These are phyloP conservation scores for Diaporthe aspalathi DNA, from an alignment of 2,329 filamentous ascomycete genomes.

Conservation along the genomic window DNA sequence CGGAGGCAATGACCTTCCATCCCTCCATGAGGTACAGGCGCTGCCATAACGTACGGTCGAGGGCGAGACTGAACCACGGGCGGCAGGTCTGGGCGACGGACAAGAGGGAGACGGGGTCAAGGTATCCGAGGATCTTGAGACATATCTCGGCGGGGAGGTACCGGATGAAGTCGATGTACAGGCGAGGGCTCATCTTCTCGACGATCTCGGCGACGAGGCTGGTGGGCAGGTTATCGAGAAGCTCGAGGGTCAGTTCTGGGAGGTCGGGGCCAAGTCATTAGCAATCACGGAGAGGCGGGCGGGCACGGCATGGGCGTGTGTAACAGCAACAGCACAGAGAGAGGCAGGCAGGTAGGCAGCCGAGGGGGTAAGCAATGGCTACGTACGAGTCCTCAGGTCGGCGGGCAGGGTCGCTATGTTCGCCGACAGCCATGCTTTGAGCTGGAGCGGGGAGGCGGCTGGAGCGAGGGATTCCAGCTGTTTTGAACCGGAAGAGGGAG, in stretches of 20 bases:
- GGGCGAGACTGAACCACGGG: constrained; percentile 82
- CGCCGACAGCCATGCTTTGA: constrained; percentile 56
- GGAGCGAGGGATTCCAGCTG: constrained; percentile 30
- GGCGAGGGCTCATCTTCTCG: constrained; percentile 80
- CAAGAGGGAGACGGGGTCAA: constrained; percentile 84
- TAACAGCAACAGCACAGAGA: constrained; percentile 2
- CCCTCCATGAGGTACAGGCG: constrained; percentile 85
- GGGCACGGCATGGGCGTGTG: background rate
- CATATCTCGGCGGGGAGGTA: constrained; percentile 92
- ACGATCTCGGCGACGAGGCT: constrained; percentile 84
- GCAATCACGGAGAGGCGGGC: constrained; percentile 15
- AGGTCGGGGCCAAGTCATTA: constrained; percentile 27
- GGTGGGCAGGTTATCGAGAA: constrained; percentile 83
- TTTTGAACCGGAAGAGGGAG: constrained; percentile 42
- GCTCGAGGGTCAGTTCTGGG: constrained; percentile 81
- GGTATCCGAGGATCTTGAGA: constrained; percentile 86
- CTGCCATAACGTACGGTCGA: constrained; percentile 90
- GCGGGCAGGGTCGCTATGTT: constrained; percentile 63
- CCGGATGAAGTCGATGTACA: constrained; percentile 92
- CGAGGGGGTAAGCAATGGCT: constrained; percentile 17
- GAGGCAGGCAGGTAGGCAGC: background rate
- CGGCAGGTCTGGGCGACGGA: constrained; percentile 82
- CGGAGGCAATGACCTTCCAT: constrained; percentile 78
- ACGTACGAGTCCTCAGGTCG: constrained; percentile 62
- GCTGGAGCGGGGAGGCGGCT: constrained; percentile 31